Base-by-base conservation (phyloP, 73 alveolate genomes). In the Paramecium caudatum region DNA sequence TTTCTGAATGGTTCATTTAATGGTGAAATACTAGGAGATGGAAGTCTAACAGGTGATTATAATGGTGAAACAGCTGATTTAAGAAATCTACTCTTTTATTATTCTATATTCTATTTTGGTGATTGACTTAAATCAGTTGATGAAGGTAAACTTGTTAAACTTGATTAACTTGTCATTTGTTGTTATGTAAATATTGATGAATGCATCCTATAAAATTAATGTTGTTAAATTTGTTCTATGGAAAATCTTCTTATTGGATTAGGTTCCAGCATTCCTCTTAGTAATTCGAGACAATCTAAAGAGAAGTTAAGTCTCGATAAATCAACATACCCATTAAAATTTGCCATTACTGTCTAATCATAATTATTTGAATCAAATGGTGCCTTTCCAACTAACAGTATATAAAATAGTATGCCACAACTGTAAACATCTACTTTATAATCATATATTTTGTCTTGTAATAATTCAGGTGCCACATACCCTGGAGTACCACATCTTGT, bases 401-500 rank as follows among this genome's bases (percentile, higher is more conserved):
- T 87, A 74, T 92, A 93, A 21, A 93, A 74, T 4, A 93, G 82
- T n/a, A 93, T 82, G 8, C 97, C 97, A 16, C 92, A 37, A 82
- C 94, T 82, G 91, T 95, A 93, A 16, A 93, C 85, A 87, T 93
- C 97, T n/a, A 92, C 95, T 63, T 91, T 91, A 49, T 91, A 90
- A 68, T 55, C 91, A 39, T 91, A 93, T 21, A 93, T 91, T 92
- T 82, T 43, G 39, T 91, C 94, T 27, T 87, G 65, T 32, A 93
- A 17, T 33, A 93, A 90, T 78, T 93, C 97, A 2, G 97, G 97
- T 7, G 97, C 97, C 15, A 83, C 92, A 68, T 92, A 93, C 13
- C 94, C 95, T 25, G 95, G 95, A 27, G 97, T 93, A 21, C 97
- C 97, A 82, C 96, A 93, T 37, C 91, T 90, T 6, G 94, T 90